Base-by-base conservation (phyloP, 2,329 filamentous ascomycete genomes). In the Tolypocladium ovalisporum region DNA sequence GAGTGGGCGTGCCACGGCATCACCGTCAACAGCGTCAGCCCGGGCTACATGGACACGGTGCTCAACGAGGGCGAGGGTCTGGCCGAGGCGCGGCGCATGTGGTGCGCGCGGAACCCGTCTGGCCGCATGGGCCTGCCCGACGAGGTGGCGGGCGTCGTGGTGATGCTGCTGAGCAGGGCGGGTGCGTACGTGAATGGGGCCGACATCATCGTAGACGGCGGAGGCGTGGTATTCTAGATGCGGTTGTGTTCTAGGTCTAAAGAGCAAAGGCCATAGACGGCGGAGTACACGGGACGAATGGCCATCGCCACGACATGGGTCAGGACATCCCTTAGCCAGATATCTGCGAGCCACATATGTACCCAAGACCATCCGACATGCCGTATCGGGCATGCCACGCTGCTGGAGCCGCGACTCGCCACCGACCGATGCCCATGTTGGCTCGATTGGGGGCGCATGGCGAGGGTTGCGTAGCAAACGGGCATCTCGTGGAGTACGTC, bases 31-130 rank as follows among this genome's bases (percentile, higher is more conserved):
- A 82, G 77, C 22, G 77, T 92, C 51, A 84, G 79, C 42, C 88
- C 88, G 0, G 88, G 88, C 0, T 91, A 91, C 63, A 89, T 90
- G 83, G 87, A 89, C 64, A 90, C 87, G 0, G 81, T 89, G 15
- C 70, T 91, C 53, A 91, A 90, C 64, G 84, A 84, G 59, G 85
- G 85, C 0, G 77, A 79, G 9, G 81, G 80, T 0, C 67, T 89
- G 52, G 76, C 76, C 13, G 74, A 75, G 40, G 77, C 78, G 40
- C 74, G 81, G 58, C 71, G 72, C 35, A 74, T 78, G 2, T 89
- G 86, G 86, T 75, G 75, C 27, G 72, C 71, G 37, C 73, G 83
- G 57, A 84, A 85, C 65, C 85, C 86, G 0, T 78, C 79, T 69
- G 84, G 85, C 0, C 73, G 86, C 35, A 88, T 89, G 83, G 85